Conservation (phyloP, 441 rosid species). For the Manihot esculenta region DNA sequence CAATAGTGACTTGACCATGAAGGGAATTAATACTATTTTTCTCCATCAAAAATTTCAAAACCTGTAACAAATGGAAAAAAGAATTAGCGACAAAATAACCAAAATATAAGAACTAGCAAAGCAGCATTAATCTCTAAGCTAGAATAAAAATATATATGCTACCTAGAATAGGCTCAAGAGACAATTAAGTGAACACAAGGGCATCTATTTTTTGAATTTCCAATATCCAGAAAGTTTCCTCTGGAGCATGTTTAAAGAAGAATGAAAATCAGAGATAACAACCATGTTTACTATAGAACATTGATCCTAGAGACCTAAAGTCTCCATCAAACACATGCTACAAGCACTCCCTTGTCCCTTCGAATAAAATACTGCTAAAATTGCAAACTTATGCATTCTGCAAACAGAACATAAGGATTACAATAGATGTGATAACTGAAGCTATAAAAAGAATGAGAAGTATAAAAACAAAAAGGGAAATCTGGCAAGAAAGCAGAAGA, state of each 20-base stretch:
- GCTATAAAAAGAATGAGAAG: background rate
- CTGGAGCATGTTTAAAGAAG: slow-evolving; percentile 3
- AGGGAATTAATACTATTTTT: slow-evolving; percentile 82
- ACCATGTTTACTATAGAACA: background rate
- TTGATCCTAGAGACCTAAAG: background rate
- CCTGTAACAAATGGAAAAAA: slow-evolving; percentile 45
- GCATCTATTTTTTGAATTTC: background rate
- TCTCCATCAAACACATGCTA: background rate
- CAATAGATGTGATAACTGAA: background rate
- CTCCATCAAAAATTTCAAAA: slow-evolving; percentile 94
- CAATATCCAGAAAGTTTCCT: background rate
- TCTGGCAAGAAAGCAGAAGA: background rate
- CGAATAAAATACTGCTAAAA: background rate
- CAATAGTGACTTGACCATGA: slow-evolving; percentile 96
- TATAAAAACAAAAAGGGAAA: background rate
- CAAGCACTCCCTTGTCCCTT: background rate
- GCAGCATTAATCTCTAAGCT: background rate
- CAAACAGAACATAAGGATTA: slow-evolving; percentile 1
- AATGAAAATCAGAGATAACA: background rate
- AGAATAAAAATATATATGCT: background rate
- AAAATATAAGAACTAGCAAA: background rate
- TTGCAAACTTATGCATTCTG: background rate
- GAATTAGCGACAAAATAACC: background rate
- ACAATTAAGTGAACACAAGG: background rate
- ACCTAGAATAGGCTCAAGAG: slow-evolving; percentile 7